A percentile compares a stretch with the other conserved stretches of the same genome.
phyloP scores from a whole-genome alignment of 768 basidiomycete genomes.

The Leccinum uliginosum region DNA sequence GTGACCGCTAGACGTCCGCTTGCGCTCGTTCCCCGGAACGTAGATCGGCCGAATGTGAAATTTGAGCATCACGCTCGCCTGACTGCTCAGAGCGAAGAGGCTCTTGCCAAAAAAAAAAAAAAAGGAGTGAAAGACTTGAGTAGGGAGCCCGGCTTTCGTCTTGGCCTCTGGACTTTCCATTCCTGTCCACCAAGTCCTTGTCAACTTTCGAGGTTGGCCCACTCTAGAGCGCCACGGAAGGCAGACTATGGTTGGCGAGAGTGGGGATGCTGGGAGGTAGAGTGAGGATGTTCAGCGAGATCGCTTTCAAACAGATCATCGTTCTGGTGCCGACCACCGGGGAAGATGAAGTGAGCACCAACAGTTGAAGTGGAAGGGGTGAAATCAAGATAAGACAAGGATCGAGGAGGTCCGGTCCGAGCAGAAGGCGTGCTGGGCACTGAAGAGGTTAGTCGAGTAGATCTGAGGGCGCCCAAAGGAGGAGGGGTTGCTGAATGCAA shows the following conservation, averaged over 20 bases:
- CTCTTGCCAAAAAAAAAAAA: slow-evolving; percentile 30
- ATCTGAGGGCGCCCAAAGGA: neutral
- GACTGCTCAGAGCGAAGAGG: slow-evolving; percentile 16
- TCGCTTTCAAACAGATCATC: slow-evolving; percentile 28
- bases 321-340: slow-evolving; percentile 26
- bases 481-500: slow-evolving; percentile 13
- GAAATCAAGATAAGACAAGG: slow-evolving; percentile 58
- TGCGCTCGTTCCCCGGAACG: slow-evolving; percentile 3
- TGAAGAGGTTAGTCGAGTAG: slow-evolving; percentile 4
- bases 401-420: slow-evolving; percentile 71
- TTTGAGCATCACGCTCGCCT: slow-evolving; percentile 24
- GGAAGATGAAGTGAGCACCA: slow-evolving; percentile 25
- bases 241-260: slow-evolving; percentile 33
- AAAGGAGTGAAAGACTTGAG: slow-evolving; percentile 42
- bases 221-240: slow-evolving; percentile 64
- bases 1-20: slow-evolving; percentile 15
- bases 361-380: slow-evolving; percentile 42
- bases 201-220: slow-evolving; percentile 27
- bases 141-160: slow-evolving; percentile 54
- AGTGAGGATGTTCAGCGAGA: slow-evolving; percentile 31
- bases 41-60: slow-evolving; percentile 6
- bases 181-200: slow-evolving; percentile 43
- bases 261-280: slow-evolving; percentile 27
- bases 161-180: slow-evolving; percentile 45
- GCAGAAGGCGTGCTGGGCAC: slow-evolving; percentile 48